Evolutionary conservation across 2,329 filamentous ascomycete genomes (phyloP).

Genomic region (Aspergillus neotritici): DNA sequence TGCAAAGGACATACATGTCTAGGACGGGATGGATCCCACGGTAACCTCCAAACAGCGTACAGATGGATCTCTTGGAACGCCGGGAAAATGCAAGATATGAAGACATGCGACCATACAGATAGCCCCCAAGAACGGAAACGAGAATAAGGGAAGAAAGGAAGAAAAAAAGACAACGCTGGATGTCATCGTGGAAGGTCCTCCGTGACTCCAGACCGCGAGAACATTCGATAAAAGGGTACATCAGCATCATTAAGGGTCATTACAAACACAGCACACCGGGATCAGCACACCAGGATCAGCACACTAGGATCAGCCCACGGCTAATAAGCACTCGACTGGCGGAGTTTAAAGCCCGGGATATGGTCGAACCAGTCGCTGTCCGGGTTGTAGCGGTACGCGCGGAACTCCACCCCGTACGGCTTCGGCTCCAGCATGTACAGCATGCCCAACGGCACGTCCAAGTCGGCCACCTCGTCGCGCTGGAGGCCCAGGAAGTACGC

Average conservation of each 20-base stretch:
- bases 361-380: slow-evolving; percentile 74
- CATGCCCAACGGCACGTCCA: slow-evolving; percentile 90
- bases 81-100: background rate
- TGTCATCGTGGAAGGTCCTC: background rate
- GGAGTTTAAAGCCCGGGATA: slow-evolving; percentile 74
- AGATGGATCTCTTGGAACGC: too few relatives aligned
- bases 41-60: too few relatives aligned
- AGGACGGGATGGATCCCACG: too few relatives aligned
- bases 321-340: slow-evolving; percentile 32
- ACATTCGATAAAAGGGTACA: slow-evolving; percentile 2
- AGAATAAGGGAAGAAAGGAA: slow-evolving; percentile 1
- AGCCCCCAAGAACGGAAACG: slow-evolving; percentile 1
- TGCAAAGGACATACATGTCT: too few relatives aligned
- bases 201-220: background rate
- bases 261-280: too few relatives aligned
- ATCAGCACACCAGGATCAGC: too few relatives aligned
- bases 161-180: slow-evolving; percentile 3
- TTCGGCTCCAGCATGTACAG: slow-evolving; percentile 94
- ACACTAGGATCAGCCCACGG: slow-evolving; percentile 1
- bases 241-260: background rate
- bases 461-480: slow-evolving; percentile 83
- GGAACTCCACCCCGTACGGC: slow-evolving; percentile 95
- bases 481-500: slow-evolving; percentile 95
- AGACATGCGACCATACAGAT: background rate
- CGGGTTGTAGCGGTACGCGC: slow-evolving; percentile 86